Conservation (phyloP, 1,139 yeast genomes). For the Suhomyces panamericanus region DNA sequence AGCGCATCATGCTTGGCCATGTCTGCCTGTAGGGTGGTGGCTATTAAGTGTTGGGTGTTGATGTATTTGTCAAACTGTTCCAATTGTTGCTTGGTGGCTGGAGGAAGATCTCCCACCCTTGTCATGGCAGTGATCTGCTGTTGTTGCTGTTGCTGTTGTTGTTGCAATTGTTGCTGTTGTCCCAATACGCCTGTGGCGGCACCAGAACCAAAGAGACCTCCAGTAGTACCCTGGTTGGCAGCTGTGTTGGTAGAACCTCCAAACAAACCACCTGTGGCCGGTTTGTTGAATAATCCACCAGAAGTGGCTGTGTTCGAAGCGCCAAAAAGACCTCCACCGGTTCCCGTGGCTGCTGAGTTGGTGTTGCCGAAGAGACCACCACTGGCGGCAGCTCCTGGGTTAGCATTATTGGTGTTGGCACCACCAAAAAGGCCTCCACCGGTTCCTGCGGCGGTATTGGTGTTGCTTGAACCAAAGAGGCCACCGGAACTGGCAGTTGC, state of each 20-base stretch:
- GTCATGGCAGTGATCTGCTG: slow-evolving; percentile 77
- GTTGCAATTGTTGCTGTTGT: slow-evolving; percentile 20
- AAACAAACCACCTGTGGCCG: slow-evolving; percentile 26
- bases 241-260: slow-evolving; percentile 11
- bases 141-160: slow-evolving; percentile 38
- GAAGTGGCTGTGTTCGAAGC: slow-evolving; percentile 6
- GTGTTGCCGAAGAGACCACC: slow-evolving; percentile 25
- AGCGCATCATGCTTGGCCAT: slow-evolving; percentile 64
- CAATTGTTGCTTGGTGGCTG: slow-evolving; percentile 66
- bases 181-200: slow-evolving; percentile 7
- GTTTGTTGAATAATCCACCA: slow-evolving; percentile 23
- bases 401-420: slow-evolving; percentile 8
- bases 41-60: slow-evolving; percentile 76
- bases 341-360: slow-evolving; percentile 8
- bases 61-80: slow-evolving; percentile 84
- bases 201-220: slow-evolving; percentile 24
- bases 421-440: slow-evolving; percentile 16
- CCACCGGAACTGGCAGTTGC: slow-evolving; percentile 17
- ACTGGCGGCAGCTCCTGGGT: slow-evolving; percentile 14
- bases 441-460: slow-evolving; percentile 11
- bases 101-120: slow-evolving; percentile 82
- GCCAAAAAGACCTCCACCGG: slow-evolving; percentile 14
- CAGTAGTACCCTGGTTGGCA: slow-evolving; percentile 8
- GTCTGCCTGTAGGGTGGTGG: slow-evolving; percentile 73
- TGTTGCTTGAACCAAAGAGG: slow-evolving; percentile 29